A percentile compares a stretch with the other conserved stretches of the same genome.
phyloP scores from a whole-genome alignment of 306 rosid species.

The Trifolium subterraneum region DNA sequence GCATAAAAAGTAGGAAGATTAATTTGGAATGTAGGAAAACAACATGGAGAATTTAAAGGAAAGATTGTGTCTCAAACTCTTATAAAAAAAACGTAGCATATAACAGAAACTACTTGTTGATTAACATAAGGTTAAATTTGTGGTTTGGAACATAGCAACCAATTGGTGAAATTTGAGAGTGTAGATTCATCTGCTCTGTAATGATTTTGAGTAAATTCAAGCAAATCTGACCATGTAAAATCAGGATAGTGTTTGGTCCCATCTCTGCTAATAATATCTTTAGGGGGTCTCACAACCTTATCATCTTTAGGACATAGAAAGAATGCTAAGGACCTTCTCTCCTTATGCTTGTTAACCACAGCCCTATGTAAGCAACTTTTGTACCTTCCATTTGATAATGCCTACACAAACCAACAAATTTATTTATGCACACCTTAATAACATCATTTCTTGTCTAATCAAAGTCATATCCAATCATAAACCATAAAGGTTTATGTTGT shows the following conservation, averaged over 20 bases:
- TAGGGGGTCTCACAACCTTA: slow-evolving; percentile 68
- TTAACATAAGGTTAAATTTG: not conserved
- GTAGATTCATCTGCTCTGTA: slow-evolving; percentile 75
- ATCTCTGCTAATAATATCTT: slow-evolving; percentile 50
- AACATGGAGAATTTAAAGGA: not conserved
- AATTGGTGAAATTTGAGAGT: slow-evolving; percentile 67
- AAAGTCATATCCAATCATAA: not conserved
- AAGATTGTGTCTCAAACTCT: not conserved
- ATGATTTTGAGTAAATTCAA: slow-evolving; percentile 64
- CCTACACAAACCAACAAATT: slow-evolving; percentile 43
- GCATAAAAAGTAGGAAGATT: not conserved
- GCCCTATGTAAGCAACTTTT: slow-evolving; percentile 80
- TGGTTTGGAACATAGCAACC: slow-evolving; percentile 55
- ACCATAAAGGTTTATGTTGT: not conserved
- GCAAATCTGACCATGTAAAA: slow-evolving; percentile 77
- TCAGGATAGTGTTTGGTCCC: slow-evolving; percentile 63
- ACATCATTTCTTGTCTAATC: not conserved
- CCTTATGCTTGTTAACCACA: slow-evolving; percentile 59
- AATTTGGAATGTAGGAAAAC: slow-evolving; percentile 8
- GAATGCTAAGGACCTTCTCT: slow-evolving; percentile 80
- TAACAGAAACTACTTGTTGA: slow-evolving; percentile 2
- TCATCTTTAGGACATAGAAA: slow-evolving; percentile 78
- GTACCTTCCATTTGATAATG: slow-evolving; percentile 60
- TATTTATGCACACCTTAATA: not conserved
- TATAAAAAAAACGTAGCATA: slow-evolving; percentile 13